Conservation (phyloP, 371 early-diverging fungal species). For the Capniomyces stellatus region DNA sequence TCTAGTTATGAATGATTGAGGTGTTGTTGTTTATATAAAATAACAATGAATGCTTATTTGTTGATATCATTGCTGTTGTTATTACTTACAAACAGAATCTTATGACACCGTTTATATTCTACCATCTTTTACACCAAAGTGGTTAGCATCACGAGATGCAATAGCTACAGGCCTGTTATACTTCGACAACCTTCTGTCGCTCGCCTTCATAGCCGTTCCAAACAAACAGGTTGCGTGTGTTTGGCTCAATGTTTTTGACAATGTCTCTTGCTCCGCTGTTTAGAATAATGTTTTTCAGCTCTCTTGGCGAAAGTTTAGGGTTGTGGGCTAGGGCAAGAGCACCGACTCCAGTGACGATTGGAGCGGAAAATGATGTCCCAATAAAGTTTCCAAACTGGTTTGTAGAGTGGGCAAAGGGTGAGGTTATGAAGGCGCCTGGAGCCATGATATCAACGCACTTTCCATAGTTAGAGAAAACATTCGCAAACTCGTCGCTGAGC, state of each 20-base stretch:
- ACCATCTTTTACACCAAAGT: no score
- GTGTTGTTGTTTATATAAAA: no score
- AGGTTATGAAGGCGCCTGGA: neutral
- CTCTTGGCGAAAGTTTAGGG: neutral
- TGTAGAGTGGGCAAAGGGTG: neutral
- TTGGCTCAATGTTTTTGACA: neutral
- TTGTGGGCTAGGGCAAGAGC: neutral
- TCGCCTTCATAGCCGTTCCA: conserved; percentile 1
- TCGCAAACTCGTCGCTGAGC: neutral
- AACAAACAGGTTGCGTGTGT: neutral
- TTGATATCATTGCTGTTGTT: no score
- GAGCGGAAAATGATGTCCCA: conserved; percentile 1
- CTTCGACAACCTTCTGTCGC: no score
- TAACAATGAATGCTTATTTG: no score
- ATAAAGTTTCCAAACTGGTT: neutral
- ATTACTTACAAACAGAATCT: no score
- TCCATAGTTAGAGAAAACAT: conserved; percentile 1
- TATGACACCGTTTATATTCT: no score
- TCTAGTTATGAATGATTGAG: no score
- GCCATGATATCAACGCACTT: conserved; percentile 3
- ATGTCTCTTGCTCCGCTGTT: neutral
- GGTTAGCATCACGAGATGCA: no score
- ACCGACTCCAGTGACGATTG: neutral
- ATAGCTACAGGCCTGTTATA: no score
- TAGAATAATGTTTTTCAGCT: neutral